Conservation (phyloP, 768 basidiomycete species). For the Suillus alpinus region DNA sequence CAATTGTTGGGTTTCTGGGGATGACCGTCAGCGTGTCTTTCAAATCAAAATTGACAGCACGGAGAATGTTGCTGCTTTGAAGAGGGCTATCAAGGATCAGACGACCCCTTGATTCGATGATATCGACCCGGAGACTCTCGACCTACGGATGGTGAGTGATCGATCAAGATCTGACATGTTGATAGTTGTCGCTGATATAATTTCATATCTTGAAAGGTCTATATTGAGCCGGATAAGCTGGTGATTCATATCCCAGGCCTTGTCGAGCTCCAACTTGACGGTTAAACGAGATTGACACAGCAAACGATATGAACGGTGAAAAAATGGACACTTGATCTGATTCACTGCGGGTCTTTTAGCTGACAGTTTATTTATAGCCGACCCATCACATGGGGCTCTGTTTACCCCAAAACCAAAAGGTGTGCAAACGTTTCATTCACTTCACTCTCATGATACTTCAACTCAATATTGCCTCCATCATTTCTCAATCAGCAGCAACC, state of each 20-base stretch:
- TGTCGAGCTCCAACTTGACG: neutral
- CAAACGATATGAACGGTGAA: neutral
- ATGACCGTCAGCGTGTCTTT: neutral
- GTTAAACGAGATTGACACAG: neutral
- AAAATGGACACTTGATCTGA: neutral
- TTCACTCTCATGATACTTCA: neutral
- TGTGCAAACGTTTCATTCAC: neutral
- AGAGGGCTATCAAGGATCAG: slow-evolving; percentile 2
- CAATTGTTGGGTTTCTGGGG: slow-evolving; percentile 6
- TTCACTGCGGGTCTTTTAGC: neutral
- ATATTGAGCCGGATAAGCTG: neutral
- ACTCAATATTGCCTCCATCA: neutral
- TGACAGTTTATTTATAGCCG: neutral
- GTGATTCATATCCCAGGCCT: neutral
- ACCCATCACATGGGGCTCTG: neutral
- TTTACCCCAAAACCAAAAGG: neutral
- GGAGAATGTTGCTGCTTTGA: slow-evolving; percentile 3
- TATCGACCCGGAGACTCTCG: neutral
- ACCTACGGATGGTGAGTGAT: neutral
- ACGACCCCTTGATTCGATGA: neutral
- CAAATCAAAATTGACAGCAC: slow-evolving; percentile 5
- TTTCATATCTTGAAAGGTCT: neutral
- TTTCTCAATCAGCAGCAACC: neutral
- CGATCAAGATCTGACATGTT: neutral
- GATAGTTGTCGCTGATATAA: neutral